Percentiles rank a stretch among this genome's conserved stretches.
phyloP scores from a whole-genome alignment of 176 grass and related monocot species.

The Zoysia pacifica region DNA sequence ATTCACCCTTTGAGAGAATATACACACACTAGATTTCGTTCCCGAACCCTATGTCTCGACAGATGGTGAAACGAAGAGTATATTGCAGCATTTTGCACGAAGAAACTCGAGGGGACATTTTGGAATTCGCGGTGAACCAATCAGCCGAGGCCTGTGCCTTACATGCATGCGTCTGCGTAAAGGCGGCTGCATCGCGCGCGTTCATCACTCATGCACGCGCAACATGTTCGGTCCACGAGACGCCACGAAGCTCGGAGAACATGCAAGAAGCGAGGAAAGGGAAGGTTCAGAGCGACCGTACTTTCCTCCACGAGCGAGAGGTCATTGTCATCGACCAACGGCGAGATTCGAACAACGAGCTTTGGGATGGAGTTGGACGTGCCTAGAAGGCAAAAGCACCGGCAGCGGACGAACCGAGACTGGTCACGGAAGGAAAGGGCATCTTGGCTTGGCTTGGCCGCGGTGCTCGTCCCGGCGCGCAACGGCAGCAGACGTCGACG shows the following conservation, averaged over 20 bases:
- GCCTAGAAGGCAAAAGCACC: conserved; percentile 6
- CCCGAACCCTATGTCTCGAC: not conserved
- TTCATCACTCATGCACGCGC: conserved; percentile 8
- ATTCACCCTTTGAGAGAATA: no score
- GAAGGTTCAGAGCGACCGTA: conserved; percentile 12
- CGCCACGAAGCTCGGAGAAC: not conserved
- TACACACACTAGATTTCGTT: not conserved
- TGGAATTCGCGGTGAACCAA: not conserved
- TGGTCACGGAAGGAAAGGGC: not conserved
- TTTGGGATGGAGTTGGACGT: conserved; percentile 4
- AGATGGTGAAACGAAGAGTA: not conserved
- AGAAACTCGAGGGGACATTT: not conserved
- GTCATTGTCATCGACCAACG: not conserved
- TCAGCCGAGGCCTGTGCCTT: not conserved
- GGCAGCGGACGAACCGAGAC: not conserved
- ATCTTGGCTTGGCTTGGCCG: not conserved
- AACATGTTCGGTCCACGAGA: conserved; percentile 38
- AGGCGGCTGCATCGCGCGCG: not conserved
- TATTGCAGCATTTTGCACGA: conserved; percentile 1
- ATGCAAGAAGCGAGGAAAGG: not conserved
- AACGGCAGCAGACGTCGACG: no score
- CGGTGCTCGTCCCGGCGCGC: not conserved
- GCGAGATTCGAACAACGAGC: conserved; percentile 18
- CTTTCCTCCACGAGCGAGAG: conserved; percentile 5
- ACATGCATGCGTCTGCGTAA: not conserved